These are phyloP conservation scores for Eremomyces bilateralis DNA, from an alignment of 495 filamentous ascomycete genomes.

Conservation along the genomic window DNA sequence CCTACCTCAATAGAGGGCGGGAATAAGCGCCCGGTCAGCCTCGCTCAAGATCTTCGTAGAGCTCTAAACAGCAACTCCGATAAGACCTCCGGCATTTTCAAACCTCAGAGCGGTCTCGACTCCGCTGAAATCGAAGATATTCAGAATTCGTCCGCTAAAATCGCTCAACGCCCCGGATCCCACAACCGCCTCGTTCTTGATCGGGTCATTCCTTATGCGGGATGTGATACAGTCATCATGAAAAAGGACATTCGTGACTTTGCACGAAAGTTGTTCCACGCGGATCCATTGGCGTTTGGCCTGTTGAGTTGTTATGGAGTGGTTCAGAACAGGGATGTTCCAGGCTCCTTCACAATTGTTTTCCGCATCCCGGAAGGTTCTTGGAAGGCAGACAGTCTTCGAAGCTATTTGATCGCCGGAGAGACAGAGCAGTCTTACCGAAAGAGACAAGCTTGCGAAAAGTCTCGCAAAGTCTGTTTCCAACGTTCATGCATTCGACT, in stretches of 20 bases:
- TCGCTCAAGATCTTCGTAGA: slow-evolving; percentile 2
- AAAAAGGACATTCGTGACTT: slow-evolving; percentile 6
- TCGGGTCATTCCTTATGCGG: no score
- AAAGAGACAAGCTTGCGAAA: no score
- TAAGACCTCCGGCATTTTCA: slow-evolving; percentile 2
- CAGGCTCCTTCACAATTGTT: no score
- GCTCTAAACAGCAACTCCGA: not conserved
- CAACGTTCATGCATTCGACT: slow-evolving; percentile 27
- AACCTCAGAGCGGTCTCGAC: slow-evolving; percentile 1
- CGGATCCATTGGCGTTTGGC: slow-evolving; percentile 5
- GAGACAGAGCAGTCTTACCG: no score
- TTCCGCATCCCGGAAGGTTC: no score
- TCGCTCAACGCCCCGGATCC: not conserved
- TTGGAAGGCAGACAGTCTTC: no score
- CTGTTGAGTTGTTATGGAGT: slow-evolving; percentile 4
- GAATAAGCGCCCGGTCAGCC: not conserved
- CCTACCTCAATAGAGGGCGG: no score
- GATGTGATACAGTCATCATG: not conserved
- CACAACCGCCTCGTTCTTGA: slow-evolving; percentile 4
- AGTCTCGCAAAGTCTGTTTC: slow-evolving; percentile 22
- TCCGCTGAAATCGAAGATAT: not conserved
- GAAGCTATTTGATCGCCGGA: no score
- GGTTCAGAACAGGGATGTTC: slow-evolving; percentile 1
- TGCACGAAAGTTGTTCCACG: slow-evolving; percentile 3
- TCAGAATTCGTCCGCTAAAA: slow-evolving; percentile 1